Evolutionary conservation across 345 rosid genomes (phyloP).

Genomic region (Trapa incisa): DNA sequence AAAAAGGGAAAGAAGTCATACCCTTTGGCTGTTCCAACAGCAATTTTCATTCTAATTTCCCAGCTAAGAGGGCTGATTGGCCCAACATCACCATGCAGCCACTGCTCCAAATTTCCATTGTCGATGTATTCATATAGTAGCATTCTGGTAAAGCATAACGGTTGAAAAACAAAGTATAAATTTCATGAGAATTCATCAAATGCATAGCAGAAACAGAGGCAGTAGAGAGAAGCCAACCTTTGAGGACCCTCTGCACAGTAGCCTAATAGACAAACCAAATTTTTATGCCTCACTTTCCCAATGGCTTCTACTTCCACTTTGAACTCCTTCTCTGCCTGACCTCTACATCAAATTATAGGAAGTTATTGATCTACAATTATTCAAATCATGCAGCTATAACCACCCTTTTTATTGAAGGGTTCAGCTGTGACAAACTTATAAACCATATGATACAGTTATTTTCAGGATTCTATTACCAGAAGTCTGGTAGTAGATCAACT

Average conservation of each 20-base stretch:
- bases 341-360: constrained; percentile 29
- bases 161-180: not conserved
- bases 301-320: constrained; percentile 92
- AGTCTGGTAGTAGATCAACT: not conserved
- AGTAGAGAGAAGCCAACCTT: constrained; percentile 35
- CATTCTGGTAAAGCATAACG: constrained; percentile 38
- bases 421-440: not conserved
- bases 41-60: constrained; percentile 89
- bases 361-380: not conserved
- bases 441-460: not conserved
- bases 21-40: constrained; percentile 93
- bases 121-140: constrained; percentile 84
- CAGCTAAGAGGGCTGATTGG: constrained; percentile 77
- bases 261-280: constrained; percentile 84
- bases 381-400: too few relatives aligned
- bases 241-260: constrained; percentile 76
- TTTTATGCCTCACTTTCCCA: constrained; percentile 92
- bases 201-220: not conserved
- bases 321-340: constrained; percentile 97
- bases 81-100: constrained; percentile 93
- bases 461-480: not conserved
- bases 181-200: not conserved
- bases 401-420: too few relatives aligned
- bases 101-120: constrained; percentile 93
- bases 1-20: constrained; percentile 8